Evolutionary conservation across 1,284 basidiomycete species (phyloP).

Genomic region (Moesziomyces parantarcticus): DNA sequence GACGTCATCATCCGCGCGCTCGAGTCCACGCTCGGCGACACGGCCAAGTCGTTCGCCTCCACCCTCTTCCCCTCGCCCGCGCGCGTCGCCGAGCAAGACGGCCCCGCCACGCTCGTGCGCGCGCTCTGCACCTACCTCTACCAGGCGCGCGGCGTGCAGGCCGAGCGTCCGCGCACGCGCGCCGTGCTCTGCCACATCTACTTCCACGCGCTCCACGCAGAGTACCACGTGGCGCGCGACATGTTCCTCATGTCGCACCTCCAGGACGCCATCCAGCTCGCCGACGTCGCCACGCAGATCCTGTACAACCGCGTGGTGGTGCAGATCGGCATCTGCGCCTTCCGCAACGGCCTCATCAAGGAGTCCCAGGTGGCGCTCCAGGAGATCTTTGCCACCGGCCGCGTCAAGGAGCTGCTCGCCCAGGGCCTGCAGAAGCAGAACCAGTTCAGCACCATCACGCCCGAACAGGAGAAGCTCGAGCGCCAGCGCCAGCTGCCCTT

Average conservation of each 20-base stretch:
- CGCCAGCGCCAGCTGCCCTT: conserved; percentile 95
- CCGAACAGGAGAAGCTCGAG: conserved; percentile 97
- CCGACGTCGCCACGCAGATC: conserved; percentile 97
- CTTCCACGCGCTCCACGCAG: conserved; percentile 89
- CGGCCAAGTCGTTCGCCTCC: conserved; percentile 63
- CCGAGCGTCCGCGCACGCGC: conserved; percentile 85
- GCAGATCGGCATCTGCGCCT: conserved; percentile 95
- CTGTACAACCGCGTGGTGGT: conserved; percentile 97
- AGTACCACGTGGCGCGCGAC: conserved; percentile 96
- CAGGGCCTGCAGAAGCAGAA: conserved; percentile 91
- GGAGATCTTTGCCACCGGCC: conserved; percentile 95
- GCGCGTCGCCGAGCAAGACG: conserved; percentile 53
- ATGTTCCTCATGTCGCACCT: conserved; percentile 99
- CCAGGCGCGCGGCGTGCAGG: conserved; percentile 79
- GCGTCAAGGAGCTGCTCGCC: conserved; percentile 93
- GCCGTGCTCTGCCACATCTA: conserved; percentile 98
- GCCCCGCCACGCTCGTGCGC: conserved; percentile 81
- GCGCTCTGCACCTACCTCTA: conserved; percentile 91
- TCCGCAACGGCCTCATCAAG: conserved; percentile 92
- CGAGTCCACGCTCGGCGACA: conserved; percentile 72
- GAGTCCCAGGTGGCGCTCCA: conserved; percentile 92
- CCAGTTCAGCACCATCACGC: conserved; percentile 81
- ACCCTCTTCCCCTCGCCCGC: conserved; percentile 57
- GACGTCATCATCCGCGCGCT: conserved; percentile 92
- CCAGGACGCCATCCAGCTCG: conserved; percentile 93